Percentiles rank a stretch among this genome's conserved stretches.
These are phyloP conservation scores for Candida coquimbonensis DNA, from an alignment of 805 yeast genomes.

Conservation along the genomic window DNA sequence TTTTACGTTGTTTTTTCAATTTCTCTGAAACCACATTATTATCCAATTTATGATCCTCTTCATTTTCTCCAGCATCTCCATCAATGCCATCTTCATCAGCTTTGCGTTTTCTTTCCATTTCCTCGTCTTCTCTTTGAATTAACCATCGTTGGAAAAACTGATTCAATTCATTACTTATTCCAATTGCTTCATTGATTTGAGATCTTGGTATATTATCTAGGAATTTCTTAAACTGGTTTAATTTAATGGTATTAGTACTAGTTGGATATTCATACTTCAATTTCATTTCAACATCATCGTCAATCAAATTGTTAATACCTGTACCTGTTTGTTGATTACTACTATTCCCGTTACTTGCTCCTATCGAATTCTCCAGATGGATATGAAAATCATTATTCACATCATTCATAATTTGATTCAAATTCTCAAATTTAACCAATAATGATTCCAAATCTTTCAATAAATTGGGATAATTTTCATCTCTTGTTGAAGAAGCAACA, in stretches of 20 bases:
- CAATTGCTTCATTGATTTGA: slow-evolving; percentile 4
- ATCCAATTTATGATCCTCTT: not conserved
- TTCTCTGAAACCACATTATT: not conserved
- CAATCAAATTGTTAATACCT: too few species aligned
- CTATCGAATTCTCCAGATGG: slow-evolving; percentile 7
- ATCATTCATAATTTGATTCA: slow-evolving; percentile 13
- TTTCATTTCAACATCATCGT: not conserved
- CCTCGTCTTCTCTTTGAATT: not conserved
- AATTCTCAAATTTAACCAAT: slow-evolving; percentile 7
- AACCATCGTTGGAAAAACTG: slow-evolving; percentile 11
- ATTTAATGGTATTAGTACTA: not conserved
- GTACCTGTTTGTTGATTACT: not conserved
- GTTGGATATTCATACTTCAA: slow-evolving; percentile 2
- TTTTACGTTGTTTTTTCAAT: not conserved
- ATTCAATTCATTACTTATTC: slow-evolving; percentile 3
- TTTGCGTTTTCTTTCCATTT: not conserved
- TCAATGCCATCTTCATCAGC: not conserved
- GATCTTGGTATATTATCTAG: slow-evolving; percentile 8
- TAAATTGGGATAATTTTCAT: not conserved
- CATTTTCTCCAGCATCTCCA: too few species aligned
- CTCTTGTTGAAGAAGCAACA: slow-evolving; percentile 13
- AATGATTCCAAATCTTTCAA: slow-evolving; percentile 9
- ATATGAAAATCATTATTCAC: slow-evolving; percentile 14
- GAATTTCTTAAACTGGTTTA: slow-evolving; percentile 3
- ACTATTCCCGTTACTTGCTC: not conserved